phyloP scores from a whole-genome alignment of 768 basidiomycete species.

The Boletus sp. region DNA sequence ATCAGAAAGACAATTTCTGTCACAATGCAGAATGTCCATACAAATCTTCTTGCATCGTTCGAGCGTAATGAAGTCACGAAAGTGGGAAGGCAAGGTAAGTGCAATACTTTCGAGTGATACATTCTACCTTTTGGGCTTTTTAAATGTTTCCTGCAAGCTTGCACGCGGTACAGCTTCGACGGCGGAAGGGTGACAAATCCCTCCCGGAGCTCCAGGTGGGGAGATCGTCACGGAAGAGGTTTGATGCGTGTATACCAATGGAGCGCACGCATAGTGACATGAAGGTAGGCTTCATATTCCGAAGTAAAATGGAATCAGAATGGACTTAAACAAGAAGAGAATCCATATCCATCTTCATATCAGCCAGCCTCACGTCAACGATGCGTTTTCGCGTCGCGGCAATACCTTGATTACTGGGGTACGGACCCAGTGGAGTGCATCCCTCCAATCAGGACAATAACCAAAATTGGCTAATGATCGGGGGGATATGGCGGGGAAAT shows the following conservation, averaged over 20 bases:
- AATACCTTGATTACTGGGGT: not conserved
- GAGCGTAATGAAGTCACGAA: not conserved
- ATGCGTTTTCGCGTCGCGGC: not conserved
- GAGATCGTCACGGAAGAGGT: not conserved
- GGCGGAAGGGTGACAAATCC: not conserved
- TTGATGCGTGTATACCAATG: not conserved
- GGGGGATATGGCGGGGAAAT: not conserved
- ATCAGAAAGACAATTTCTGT: not conserved
- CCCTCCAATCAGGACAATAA: not conserved
- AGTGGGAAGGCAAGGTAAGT: not conserved
- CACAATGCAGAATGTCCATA: not conserved
- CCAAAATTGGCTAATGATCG: not conserved
- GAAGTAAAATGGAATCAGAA: not conserved
- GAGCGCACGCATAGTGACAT: not conserved
- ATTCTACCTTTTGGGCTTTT: not conserved
- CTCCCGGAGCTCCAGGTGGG: not conserved
- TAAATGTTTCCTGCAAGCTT: not conserved
- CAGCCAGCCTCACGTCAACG: not conserved
- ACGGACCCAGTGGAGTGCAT: not conserved
- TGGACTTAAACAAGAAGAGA: not conserved
- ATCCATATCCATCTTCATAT: not conserved
- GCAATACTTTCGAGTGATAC: not conserved
- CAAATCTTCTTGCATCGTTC: conserved; percentile 12
- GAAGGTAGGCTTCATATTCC: not conserved
- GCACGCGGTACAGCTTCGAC: conserved; percentile 13